Evolutionary conservation across 352 stramenopile genomes (phyloP).

Genomic region (Phytopythium mirpurense): DNA sequence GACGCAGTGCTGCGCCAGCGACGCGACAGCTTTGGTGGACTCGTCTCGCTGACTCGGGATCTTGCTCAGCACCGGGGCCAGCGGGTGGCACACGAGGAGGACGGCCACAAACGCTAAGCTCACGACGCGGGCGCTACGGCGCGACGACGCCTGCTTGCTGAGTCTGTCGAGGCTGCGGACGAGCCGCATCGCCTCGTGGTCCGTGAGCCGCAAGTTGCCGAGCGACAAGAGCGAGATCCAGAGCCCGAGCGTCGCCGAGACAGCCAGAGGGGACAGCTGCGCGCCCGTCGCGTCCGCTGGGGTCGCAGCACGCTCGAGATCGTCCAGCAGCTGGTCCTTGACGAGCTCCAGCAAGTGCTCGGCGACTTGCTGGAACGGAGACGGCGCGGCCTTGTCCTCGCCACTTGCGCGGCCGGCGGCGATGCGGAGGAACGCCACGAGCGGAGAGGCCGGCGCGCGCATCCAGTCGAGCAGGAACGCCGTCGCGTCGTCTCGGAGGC

Average conservation of each 20-base stretch:
- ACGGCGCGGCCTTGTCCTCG: neutral
- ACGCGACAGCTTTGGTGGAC: constrained; percentile 37
- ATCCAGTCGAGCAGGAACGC: constrained; percentile 47
- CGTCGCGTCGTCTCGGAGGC: constrained; percentile 16
- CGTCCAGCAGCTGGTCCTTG: constrained; percentile 8
- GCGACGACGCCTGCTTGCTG: constrained; percentile 15
- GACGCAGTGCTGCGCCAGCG: constrained; percentile 56
- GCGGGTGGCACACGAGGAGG: constrained; percentile 51
- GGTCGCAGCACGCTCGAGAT: constrained; percentile 1
- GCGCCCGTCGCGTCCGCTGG: neutral
- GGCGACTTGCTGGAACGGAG: constrained; percentile 6
- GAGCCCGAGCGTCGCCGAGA: constrained; percentile 32
- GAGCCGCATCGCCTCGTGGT: constrained; percentile 40
- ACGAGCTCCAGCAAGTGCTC: constrained; percentile 5
- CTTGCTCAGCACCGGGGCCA: constrained; percentile 44
- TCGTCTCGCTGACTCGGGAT: constrained; percentile 56
- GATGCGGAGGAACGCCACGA: constrained; percentile 2
- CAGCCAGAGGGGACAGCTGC: constrained; percentile 14
- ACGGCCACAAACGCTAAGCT: constrained; percentile 51
- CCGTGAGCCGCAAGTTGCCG: constrained; percentile 35
- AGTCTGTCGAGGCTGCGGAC: constrained; percentile 40
- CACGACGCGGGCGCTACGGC: constrained; percentile 28
- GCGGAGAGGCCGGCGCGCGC: constrained; percentile 6
- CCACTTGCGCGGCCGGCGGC: neutral
- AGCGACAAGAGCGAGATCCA: constrained; percentile 44